These are phyloP conservation scores for Botryotinia narcissicola DNA, from an alignment of 2,329 filamentous ascomycete species.

Conservation along the genomic window DNA sequence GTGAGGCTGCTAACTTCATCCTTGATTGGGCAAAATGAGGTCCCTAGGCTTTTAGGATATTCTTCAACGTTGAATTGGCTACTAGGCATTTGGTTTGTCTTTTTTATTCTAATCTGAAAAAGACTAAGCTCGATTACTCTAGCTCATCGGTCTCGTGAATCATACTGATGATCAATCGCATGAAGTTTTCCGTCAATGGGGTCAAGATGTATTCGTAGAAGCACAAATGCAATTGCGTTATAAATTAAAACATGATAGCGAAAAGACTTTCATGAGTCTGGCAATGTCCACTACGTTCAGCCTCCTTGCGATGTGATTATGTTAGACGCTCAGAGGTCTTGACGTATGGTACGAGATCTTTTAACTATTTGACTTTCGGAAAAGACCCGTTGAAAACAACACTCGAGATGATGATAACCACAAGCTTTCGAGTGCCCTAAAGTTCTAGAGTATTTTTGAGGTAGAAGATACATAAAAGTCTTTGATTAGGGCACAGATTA, in stretches of 20 bases:
- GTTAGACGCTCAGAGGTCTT: neutral
- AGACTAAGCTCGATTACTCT: no score
- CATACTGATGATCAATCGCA: no score
- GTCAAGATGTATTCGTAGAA: neutral
- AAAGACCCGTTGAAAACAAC: neutral
- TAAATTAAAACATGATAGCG: neutral
- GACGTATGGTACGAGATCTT: neutral
- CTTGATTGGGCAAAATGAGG: neutral
- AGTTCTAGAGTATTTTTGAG: neutral
- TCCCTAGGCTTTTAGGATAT: neutral
- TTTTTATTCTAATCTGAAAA: neutral
- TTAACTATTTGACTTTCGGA: neutral
- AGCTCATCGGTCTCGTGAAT: neutral
- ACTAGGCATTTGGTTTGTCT: neutral
- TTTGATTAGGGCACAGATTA: neutral
- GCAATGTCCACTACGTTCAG: neutral
- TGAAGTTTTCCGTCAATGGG: neutral
- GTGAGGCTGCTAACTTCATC: neutral
- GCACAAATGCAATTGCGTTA: neutral
- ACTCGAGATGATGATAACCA: neutral
- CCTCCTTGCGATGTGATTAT: neutral
- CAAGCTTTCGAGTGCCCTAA: rapidly evolving
- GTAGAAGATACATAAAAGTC: neutral
- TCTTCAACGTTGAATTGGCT: neutral
- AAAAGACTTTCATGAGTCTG: neutral